Evolutionary conservation across 192 early-diverging fungal genomes (phyloP).

Genomic region (Radiomyces spectabilis): DNA sequence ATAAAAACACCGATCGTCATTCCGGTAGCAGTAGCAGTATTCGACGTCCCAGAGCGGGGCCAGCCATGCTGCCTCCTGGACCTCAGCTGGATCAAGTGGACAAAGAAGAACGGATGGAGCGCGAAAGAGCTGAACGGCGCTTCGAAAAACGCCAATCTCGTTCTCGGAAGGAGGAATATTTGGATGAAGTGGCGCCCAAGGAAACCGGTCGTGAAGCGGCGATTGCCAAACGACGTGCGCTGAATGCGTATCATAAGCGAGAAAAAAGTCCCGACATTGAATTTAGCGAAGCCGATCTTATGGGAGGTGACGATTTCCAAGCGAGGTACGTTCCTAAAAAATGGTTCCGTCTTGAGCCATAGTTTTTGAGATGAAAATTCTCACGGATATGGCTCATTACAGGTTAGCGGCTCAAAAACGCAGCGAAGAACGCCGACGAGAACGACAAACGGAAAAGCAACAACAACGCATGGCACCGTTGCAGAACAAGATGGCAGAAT

Average conservation of each 20-base stretch:
- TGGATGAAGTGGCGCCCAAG: slow-evolving; percentile 67
- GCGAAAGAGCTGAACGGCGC: background rate
- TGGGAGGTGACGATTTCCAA: slow-evolving; percentile 51
- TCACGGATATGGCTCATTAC: no score
- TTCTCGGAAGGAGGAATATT: no score
- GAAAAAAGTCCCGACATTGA: slow-evolving; percentile 59
- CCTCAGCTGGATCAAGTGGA: background rate
- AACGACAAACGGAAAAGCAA: slow-evolving; percentile 18
- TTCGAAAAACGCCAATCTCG: background rate
- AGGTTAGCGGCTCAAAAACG: slow-evolving; percentile 36
- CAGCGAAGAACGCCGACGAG: slow-evolving; percentile 29
- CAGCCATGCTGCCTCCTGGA: background rate
- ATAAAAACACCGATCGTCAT: background rate
- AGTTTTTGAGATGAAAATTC: no score
- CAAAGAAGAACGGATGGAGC: background rate
- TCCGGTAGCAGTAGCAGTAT: background rate
- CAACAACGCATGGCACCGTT: slow-evolving; percentile 27
- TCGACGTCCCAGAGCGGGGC: background rate
- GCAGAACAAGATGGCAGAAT: slow-evolving; percentile 38
- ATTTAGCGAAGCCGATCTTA: slow-evolving; percentile 52
- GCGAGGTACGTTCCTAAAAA: no score
- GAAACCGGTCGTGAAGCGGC: slow-evolving; percentile 55
- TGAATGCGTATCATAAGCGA: slow-evolving; percentile 48
- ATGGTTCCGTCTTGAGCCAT: no score
- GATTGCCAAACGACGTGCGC: slow-evolving; percentile 52